Conservation (phyloP, 2,329 filamentous ascomycete genomes). For the Stagonosporopsis vannaccii region DNA sequence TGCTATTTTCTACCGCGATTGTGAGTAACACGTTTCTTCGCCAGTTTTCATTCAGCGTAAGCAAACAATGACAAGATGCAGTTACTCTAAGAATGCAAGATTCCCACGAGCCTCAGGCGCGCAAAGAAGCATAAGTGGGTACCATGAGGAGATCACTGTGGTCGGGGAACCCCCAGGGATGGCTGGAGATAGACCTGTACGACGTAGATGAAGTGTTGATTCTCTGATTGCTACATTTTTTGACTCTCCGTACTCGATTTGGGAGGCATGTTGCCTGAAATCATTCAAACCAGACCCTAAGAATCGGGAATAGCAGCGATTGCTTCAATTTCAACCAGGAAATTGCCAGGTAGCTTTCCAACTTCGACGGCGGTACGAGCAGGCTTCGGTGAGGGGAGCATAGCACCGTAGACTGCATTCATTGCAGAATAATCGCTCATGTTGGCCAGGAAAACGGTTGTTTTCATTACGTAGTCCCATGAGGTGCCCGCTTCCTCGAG, state of each 20-base stretch:
- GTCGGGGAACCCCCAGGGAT: too few species aligned
- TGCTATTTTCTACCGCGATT: too few species aligned
- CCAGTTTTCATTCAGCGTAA: too few species aligned
- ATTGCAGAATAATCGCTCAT: conserved; percentile 45
- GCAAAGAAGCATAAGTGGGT: too few species aligned
- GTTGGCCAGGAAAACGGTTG: conserved; percentile 42
- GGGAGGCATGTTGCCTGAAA: background rate
- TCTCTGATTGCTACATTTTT: background rate
- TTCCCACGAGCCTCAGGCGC: too few species aligned
- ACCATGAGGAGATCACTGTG: too few species aligned
- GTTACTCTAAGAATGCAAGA: too few species aligned
- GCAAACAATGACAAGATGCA: too few species aligned
- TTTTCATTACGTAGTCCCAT: conserved; percentile 46
- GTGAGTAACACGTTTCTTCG: too few species aligned
- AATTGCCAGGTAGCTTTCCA: conserved; percentile 41
- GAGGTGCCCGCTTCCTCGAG: conserved; percentile 44
- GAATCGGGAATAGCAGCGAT: conserved; percentile 41
- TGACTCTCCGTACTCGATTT: background rate
- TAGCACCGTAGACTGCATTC: conserved; percentile 42
- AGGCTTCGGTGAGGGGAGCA: conserved; percentile 42
- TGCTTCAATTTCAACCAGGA: conserved; percentile 43
- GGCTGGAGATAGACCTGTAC: background rate
- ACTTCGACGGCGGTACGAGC: conserved; percentile 42
- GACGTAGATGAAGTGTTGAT: background rate
- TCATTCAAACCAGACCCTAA: background rate